Evolutionary conservation across 306 rosid species (phyloP).

Genomic region (Fragaria iinumae): DNA sequence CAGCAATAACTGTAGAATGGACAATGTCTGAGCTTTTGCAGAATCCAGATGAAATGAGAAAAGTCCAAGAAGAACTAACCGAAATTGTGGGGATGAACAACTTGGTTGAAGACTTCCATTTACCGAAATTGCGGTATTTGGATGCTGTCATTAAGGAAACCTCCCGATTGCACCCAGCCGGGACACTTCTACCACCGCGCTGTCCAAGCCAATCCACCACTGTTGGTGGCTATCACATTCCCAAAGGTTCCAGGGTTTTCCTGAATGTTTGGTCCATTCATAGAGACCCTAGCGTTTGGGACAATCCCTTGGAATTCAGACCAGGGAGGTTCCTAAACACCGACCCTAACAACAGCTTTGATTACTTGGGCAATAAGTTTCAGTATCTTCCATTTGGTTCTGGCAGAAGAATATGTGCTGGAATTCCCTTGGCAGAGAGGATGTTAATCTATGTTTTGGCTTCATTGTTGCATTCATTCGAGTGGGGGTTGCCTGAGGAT

Average conservation of each 20-base stretch:
- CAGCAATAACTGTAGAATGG: slow-evolving; percentile 35
- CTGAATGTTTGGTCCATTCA: slow-evolving; percentile 28
- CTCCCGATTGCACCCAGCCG: slow-evolving; percentile 28
- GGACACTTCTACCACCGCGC: slow-evolving; percentile 21
- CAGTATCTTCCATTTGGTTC: slow-evolving; percentile 33
- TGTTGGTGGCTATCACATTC: slow-evolving; percentile 29
- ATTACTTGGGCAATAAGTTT: slow-evolving; percentile 17
- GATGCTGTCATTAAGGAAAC: slow-evolving; percentile 33
- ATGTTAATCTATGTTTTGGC: slow-evolving; percentile 7
- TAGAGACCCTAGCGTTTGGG: slow-evolving; percentile 32
- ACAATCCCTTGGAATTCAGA: slow-evolving; percentile 20
- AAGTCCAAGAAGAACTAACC: slow-evolving; percentile 22
- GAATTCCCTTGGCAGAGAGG: slow-evolving; percentile 26
- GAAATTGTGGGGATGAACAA: slow-evolving; percentile 27
- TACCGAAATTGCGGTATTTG: slow-evolving; percentile 25
- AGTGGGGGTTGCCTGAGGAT: slow-evolving; percentile 25
- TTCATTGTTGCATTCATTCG: slow-evolving; percentile 24
- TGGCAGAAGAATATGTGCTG: slow-evolving; percentile 31
- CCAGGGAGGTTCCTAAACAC: slow-evolving; percentile 22
- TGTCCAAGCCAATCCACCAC: slow-evolving; percentile 15
- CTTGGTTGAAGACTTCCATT: slow-evolving; percentile 29
- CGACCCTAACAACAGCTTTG: background rate
- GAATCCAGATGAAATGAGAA: slow-evolving; percentile 19
- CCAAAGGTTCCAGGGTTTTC: slow-evolving; percentile 21
- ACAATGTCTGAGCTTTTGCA: slow-evolving; percentile 30